phyloP scores from a whole-genome alignment of 768 basidiomycete species.

The Amanita inopinata region DNA sequence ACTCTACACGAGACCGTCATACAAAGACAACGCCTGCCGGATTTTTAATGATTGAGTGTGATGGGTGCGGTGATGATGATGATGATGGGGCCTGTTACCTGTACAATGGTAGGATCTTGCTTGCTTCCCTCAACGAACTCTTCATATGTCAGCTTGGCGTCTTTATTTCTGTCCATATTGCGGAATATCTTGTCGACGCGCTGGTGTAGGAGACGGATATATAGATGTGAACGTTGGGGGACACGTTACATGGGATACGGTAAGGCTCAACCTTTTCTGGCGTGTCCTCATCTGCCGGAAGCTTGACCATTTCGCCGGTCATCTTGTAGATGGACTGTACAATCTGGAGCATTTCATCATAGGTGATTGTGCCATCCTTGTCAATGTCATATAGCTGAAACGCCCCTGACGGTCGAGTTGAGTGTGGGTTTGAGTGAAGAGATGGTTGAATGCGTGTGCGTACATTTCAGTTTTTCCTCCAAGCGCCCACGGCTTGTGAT shows the following conservation, averaged over 20 bases:
- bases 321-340: constrained; percentile 99
- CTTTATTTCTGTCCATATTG: constrained; percentile 95
- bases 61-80: not conserved
- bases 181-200: constrained; percentile 98
- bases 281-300: constrained; percentile 98
- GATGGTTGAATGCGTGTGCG: constrained; percentile 21
- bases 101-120: constrained; percentile 98
- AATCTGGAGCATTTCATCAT: constrained; percentile 98
- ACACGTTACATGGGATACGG: too few relatives aligned
- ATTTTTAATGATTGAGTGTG: constrained; percentile 8
- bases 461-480: constrained; percentile 98
- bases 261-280: constrained; percentile 97
- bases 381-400: constrained; percentile 99
- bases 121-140: constrained; percentile 99
- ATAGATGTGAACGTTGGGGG: not conserved
- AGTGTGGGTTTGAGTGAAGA: constrained; percentile 7
- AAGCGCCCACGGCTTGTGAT: constrained; percentile 87
- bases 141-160: constrained; percentile 86
- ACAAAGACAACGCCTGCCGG: constrained; percentile 79
- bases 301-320: constrained; percentile 99
- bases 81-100: constrained; percentile 60
- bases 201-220: constrained; percentile 29
- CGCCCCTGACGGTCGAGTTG: constrained; percentile 62
- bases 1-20: constrained; percentile 82
- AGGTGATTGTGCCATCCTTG: constrained; percentile 95